Evolutionary conservation across 345 rosid genomes (phyloP).

Genomic region (Acer saccharum): DNA sequence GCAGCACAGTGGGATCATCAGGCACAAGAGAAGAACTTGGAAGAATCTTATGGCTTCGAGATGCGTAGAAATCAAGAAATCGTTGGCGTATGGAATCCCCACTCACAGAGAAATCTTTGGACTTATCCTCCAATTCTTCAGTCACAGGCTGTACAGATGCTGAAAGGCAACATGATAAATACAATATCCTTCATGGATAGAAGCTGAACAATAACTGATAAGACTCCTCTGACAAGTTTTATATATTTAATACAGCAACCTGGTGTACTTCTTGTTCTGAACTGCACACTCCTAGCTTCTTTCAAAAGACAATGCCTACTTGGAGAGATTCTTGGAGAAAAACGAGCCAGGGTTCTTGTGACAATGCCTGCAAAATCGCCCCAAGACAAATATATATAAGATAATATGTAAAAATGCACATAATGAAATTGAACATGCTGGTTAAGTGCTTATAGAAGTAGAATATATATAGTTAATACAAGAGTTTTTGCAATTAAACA

Average conservation of each 20-base stretch:
- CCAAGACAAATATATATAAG: background rate
- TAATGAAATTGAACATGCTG: background rate
- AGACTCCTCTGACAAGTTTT: background rate
- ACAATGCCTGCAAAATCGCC: constrained; percentile 46
- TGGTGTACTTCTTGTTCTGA: constrained; percentile 48
- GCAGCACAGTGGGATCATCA: constrained; percentile 90
- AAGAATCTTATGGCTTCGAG: constrained; percentile 86
- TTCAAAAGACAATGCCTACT: constrained; percentile 17
- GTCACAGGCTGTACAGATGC: constrained; percentile 66
- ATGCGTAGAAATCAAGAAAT: constrained; percentile 86
- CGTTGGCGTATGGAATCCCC: constrained; percentile 82
- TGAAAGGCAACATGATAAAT: constrained; percentile 45
- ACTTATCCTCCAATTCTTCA: constrained; percentile 51
- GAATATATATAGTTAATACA: background rate
- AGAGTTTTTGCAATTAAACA: background rate
- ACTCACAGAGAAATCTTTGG: constrained; percentile 46
- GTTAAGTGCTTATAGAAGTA: background rate
- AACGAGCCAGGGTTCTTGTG: constrained; percentile 33
- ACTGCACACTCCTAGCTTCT: constrained; percentile 28
- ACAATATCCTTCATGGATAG: constrained; percentile 20
- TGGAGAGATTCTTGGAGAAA: constrained; percentile 36
- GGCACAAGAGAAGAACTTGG: constrained; percentile 96
- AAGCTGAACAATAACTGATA: constrained; percentile 17
- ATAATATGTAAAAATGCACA: background rate
- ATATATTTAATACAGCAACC: constrained; percentile 39